A percentile compares a stretch with the other conserved stretches of the same genome.
Conservation (phyloP, 192 early-diverging fungal genomes). For the Umbelopsis vinacea region DNA sequence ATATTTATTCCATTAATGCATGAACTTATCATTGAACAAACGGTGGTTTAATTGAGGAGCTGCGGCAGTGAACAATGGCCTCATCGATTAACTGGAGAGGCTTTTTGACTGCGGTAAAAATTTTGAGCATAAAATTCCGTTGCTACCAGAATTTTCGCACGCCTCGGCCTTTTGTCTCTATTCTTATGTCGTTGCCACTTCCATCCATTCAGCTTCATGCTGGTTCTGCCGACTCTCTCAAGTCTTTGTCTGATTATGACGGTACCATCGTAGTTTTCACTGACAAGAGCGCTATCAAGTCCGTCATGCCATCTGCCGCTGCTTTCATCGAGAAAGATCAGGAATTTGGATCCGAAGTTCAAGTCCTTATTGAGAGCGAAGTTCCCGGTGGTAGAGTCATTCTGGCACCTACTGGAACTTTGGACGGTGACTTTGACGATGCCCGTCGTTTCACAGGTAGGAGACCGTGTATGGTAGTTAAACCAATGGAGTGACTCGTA, state of each 20-base stretch:
- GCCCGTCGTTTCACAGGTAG: slow-evolving; percentile 69
- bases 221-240: background rate
- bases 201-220: background rate
- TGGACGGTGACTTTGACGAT: slow-evolving; percentile 80
- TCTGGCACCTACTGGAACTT: slow-evolving; percentile 75
- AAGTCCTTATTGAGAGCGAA: slow-evolving; percentile 39
- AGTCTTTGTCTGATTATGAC: slow-evolving; percentile 28
- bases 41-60: too few relatives aligned
- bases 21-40: background rate
- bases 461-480: background rate
- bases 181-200: background rate
- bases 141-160: background rate
- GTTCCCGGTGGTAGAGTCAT: slow-evolving; percentile 70
- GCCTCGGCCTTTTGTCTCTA: background rate
- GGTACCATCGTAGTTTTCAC: slow-evolving; percentile 40
- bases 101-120: background rate
- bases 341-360: slow-evolving; percentile 45
- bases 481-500: background rate
- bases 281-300: slow-evolving; percentile 24
- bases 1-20: background rate
- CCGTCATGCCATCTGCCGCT: slow-evolving; percentile 25
- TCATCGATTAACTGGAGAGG: background rate
- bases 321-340: slow-evolving; percentile 39
- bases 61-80: background rate
- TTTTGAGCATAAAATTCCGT: background rate